Conservation (phyloP, 2,329 filamentous ascomycete genomes). For the Tympanopsis confertula region DNA sequence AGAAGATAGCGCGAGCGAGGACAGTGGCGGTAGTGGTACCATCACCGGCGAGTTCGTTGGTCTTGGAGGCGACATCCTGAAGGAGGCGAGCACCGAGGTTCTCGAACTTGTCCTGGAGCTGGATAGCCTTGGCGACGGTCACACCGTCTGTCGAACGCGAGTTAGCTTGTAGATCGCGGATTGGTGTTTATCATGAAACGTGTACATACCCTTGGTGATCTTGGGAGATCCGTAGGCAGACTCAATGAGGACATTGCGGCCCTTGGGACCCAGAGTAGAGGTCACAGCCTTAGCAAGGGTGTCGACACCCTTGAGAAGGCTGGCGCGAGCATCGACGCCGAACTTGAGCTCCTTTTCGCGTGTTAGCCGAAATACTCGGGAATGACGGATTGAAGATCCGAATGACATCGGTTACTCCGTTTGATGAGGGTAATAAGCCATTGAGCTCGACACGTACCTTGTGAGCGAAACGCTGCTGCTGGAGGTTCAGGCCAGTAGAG, state of each 20-base stretch:
- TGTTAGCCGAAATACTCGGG: slow-evolving; percentile 10
- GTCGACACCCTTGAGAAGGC: slow-evolving; percentile 87
- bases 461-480: slow-evolving; percentile 93
- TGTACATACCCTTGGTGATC: slow-evolving; percentile 84
- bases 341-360: slow-evolving; percentile 81
- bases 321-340: slow-evolving; percentile 82
- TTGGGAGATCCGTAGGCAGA: slow-evolving; percentile 97
- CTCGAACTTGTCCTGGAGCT: slow-evolving; percentile 97
- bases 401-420: neutral
- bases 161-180: slow-evolving; percentile 4
- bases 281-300: slow-evolving; percentile 92
- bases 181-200: neutral
- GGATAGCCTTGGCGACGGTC: slow-evolving; percentile 78
- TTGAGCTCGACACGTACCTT: slow-evolving; percentile 54
- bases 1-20: slow-evolving; percentile 94
- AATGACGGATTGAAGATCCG: slow-evolving; percentile 11
- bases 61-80: slow-evolving; percentile 97
- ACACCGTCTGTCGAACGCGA: slow-evolving; percentile 57
- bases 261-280: slow-evolving; percentile 93
- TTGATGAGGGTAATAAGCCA: slow-evolving; percentile 2
- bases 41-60: slow-evolving; percentile 96
- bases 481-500: slow-evolving; percentile 53
- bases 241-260: slow-evolving; percentile 96
- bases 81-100: slow-evolving; percentile 94
- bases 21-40: slow-evolving; percentile 97